Percentiles rank a stretch among this genome's conserved stretches.
These are phyloP conservation scores for Chimonanthus salicifolius DNA, from an alignment of 164 flowering plant genomes.

Conservation along the genomic window DNA sequence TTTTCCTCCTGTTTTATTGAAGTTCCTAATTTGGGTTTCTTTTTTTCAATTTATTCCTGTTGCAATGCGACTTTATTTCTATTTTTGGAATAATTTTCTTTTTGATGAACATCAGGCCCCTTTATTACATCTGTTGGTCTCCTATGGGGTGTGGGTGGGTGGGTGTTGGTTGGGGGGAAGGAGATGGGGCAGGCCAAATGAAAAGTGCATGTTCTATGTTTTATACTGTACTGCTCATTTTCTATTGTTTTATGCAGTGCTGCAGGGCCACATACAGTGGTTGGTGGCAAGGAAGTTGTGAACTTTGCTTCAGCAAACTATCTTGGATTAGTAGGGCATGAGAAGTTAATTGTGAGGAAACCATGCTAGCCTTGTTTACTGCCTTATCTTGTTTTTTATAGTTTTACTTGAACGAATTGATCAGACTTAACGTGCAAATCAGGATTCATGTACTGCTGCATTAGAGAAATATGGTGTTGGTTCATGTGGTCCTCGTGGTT, in stretches of 20 bases:
- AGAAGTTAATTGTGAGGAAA: slow-evolving; percentile 60
- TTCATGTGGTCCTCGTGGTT: slow-evolving; percentile 99
- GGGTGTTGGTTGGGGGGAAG: no score
- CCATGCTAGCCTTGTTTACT: neutral
- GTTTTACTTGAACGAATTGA: neutral
- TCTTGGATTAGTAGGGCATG: slow-evolving; percentile 85
- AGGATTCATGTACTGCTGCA: slow-evolving; percentile 89
- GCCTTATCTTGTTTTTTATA: neutral
- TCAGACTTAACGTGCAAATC: slow-evolving; percentile 14
- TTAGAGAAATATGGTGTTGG: slow-evolving; percentile 98
- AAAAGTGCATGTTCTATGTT: neutral
- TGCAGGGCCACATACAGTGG: slow-evolving; percentile 77
- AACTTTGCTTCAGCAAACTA: slow-evolving; percentile 95
- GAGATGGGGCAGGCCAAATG: neutral
- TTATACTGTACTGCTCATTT: slow-evolving; percentile 7
- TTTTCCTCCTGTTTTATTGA: neutral
- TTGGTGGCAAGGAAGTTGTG: slow-evolving; percentile 84
- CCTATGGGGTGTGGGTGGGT: no score
- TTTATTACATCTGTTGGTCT: no score
- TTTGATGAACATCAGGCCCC: no score
- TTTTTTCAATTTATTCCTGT: no score
- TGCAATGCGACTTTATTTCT: neutral
- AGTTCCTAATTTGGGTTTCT: neutral
- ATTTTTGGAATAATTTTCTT: no score
- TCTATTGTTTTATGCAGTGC: slow-evolving; percentile 52